Evolutionary conservation across 345 rosid genomes (phyloP).

Genomic region (Durio zibethinus): DNA sequence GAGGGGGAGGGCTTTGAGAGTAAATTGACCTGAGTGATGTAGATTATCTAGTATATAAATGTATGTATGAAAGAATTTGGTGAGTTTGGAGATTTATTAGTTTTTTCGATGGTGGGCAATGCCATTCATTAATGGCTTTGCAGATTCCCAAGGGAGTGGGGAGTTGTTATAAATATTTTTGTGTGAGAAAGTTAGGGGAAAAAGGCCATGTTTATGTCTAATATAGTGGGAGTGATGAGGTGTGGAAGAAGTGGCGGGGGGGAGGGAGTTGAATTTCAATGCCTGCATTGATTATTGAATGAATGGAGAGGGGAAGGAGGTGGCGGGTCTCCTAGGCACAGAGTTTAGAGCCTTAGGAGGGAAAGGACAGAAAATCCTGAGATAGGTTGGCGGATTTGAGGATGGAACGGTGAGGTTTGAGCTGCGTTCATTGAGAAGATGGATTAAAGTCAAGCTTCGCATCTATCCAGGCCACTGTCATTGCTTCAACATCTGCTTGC

Average conservation of each 20-base stretch:
- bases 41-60: conserved; percentile 27
- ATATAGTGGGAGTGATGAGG: conserved; percentile 27
- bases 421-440: not conserved
- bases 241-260: conserved; percentile 26
- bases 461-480: conserved; percentile 13
- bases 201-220: conserved; percentile 14
- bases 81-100: conserved; percentile 37
- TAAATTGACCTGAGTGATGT: conserved; percentile 38
- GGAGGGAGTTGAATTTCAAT: conserved; percentile 36
- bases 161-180: conserved; percentile 22
- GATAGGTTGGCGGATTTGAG: conserved; percentile 9
- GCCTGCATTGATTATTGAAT: conserved; percentile 37
- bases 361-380: not conserved
- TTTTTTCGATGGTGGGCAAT: conserved; percentile 43
- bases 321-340: conserved; percentile 36
- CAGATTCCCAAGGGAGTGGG: conserved; percentile 93
- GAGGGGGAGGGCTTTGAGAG: conserved; percentile 35
- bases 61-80: conserved; percentile 35
- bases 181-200: conserved; percentile 28
- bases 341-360: conserved; percentile 1
- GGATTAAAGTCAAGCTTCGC: conserved; percentile 5
- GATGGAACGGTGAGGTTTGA: conserved; percentile 17
- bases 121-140: conserved; percentile 51
- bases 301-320: conserved; percentile 17
- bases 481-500: conserved; percentile 12